Conservation (phyloP, 1,284 basidiomycete genomes). For the Phaffia rhodozyma region DNA sequence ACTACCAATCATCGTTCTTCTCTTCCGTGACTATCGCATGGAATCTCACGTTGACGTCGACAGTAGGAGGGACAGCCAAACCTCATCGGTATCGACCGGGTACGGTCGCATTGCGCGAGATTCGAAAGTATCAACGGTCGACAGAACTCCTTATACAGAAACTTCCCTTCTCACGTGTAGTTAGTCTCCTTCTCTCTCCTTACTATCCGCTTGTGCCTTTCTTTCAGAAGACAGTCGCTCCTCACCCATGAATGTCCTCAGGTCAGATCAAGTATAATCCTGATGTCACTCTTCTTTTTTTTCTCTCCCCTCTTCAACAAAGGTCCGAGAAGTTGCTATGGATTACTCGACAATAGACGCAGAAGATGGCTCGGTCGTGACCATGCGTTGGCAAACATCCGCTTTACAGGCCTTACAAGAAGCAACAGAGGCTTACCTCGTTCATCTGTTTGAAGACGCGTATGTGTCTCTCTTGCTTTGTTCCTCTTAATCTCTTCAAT, state of each 20-base stretch:
- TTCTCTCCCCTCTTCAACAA: conserved; percentile 23
- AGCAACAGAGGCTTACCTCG: conserved; percentile 84
- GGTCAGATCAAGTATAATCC: conserved; percentile 8
- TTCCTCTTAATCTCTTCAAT: background rate
- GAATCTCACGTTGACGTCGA: too few species aligned
- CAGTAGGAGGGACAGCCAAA: background rate
- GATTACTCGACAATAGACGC: conserved; percentile 23
- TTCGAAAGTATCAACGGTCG: conserved; percentile 82
- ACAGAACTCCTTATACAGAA: conserved; percentile 78
- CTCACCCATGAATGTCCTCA: background rate
- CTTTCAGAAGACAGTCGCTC: conserved; percentile 16
- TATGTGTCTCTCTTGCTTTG: conserved; percentile 42
- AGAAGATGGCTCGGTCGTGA: conserved; percentile 24
- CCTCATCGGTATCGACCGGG: conserved; percentile 17
- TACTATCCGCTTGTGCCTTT: background rate
- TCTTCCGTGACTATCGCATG: too few species aligned
- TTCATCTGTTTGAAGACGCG: conserved; percentile 93
- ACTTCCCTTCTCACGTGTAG: conserved; percentile 81
- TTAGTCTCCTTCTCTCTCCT: conserved; percentile 40
- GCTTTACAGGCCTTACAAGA: conserved; percentile 85
- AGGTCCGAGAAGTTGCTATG: conserved; percentile 31
- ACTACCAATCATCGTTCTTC: too few species aligned
- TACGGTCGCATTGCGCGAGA: conserved; percentile 65
- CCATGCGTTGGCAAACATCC: conserved; percentile 77
- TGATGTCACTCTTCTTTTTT: conserved; percentile 15